Conservation (phyloP, 129 eudicot genomes). For the Helianthus annuus region HanXRQr2.0-SUNRISE NC_035442.2:52577581-52578080, state of each 20-base stretch:
- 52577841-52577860: not conserved
- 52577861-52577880: conserved; percentile 53
- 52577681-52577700: conserved; percentile 96
- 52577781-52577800: not conserved
- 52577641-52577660: no score
- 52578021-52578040: no score
- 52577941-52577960: conserved; percentile 96
- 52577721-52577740: conserved; percentile 94
- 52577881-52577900: conserved; percentile 98
- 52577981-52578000: no score
- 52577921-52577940: conserved; percentile 94
- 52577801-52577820: conserved; percentile 3
- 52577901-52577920: conserved; percentile 99
- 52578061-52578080: no score
- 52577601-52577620: no score
- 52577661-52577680: conserved; percentile 97
- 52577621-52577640: no score
- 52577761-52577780: conserved; percentile 97
- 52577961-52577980: no score
- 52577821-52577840: not conserved
- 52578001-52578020: no score
- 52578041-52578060: no score
- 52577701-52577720: conserved; percentile 74
- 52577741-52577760: conserved; percentile 99
- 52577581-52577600: no score